Base-by-base conservation (phyloP, 1,284 basidiomycete species). In the Phlebopus sp. region DNA sequence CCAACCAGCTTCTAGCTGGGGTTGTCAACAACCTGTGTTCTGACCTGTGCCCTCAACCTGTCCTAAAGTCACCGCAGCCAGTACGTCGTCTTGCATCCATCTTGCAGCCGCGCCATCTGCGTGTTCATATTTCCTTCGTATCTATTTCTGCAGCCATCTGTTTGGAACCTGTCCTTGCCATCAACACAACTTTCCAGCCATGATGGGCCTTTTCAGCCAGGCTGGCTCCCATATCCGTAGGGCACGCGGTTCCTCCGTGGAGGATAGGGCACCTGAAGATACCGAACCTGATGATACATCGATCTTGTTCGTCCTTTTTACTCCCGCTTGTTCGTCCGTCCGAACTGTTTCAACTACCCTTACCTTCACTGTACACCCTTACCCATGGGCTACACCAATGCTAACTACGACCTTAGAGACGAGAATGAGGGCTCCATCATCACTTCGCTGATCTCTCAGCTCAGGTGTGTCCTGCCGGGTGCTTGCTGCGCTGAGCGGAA, bases 341-440 rank as follows among this genome's bases (percentile, higher is more conserved):
- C 59, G 48, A 59, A 60, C 48, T 60, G 14, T 29, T 69, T 50
- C 59, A 54, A 25, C 14, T 37, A 7, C 36, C 37, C 25, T 18
- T 43, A 21, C 35, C 44, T 19, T 42, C 42, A 34, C 46, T 19
- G 17, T 23, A 19, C 31, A 32, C 14, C 42, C 34, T 31, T 42
- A 19, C 47, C 44, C 55, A 70, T 66, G 62, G 54, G 63, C 32
- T 54, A 53, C 39, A 58, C 56, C 35, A 56, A 69, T 52, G 2
- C 55, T 59, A 56, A 68, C 53, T 47, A 49, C 34, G 46, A 55
- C 37, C 58, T 40, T 56, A 81, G 79, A 53, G 86, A 90, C 68
- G 88, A 90, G 64, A 76, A 89, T 67, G 85, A 91, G 63, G 89
- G 88, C 38, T 90, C 87, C 31, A 80, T 91, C 59, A 86, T 91